Evolutionary conservation across 2,329 filamentous ascomycete species (phyloP).

Genomic region (Talaromyces pinophilus): DNA sequence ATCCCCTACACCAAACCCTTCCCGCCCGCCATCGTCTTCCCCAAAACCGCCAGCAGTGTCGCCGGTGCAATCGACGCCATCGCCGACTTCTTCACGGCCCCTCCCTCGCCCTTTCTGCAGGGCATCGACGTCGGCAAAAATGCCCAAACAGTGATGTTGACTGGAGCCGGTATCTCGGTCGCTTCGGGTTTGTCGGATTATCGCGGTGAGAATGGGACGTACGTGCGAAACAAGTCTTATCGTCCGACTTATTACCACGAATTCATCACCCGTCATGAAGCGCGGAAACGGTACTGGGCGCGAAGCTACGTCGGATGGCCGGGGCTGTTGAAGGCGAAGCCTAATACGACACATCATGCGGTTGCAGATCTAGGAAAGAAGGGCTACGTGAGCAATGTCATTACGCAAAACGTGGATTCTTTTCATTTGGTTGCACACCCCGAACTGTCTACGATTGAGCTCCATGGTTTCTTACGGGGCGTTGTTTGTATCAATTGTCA

Average conservation of each 20-base stretch:
- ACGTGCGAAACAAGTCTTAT: conserved; percentile 86
- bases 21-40: conserved; percentile 72
- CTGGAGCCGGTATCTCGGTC: conserved; percentile 90
- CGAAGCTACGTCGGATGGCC: conserved; percentile 92
- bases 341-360: conserved; percentile 78
- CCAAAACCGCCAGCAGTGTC: conserved; percentile 67
- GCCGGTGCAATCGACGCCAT: conserved; percentile 76
- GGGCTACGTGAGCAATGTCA: conserved; percentile 72
- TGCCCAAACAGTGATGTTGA: conserved; percentile 65
- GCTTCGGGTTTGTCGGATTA: conserved; percentile 93
- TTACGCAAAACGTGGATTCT: conserved; percentile 97
- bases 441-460: conserved; percentile 70
- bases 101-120: conserved; percentile 54
- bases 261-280: conserved; percentile 77
- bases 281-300: conserved; percentile 92
- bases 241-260: conserved; percentile 92
- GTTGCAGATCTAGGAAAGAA: conserved; percentile 70
- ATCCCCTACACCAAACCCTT: conserved; percentile 89
- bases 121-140: conserved; percentile 44
- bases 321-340: conserved; percentile 72
- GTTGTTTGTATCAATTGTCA: conserved; percentile 79
- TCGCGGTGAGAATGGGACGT: conserved; percentile 83
- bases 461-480: conserved; percentile 86
- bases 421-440: conserved; percentile 83
- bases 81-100: conserved; percentile 69